phyloP scores from a whole-genome alignment of 352 stramenopile genomes.

The Phytophthora sp. region DNA sequence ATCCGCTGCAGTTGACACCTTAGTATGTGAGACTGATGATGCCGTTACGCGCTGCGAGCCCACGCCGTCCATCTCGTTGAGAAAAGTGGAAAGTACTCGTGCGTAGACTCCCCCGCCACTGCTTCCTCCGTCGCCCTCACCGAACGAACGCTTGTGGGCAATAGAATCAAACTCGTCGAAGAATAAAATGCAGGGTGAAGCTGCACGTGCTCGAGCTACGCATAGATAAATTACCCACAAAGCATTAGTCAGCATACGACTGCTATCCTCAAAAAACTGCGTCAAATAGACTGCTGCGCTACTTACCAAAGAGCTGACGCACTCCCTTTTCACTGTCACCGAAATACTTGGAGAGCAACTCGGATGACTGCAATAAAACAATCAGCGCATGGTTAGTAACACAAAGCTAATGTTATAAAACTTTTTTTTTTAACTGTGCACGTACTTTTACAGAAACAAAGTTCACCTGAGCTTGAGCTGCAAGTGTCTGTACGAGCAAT shows the following conservation, averaged over 20 bases:
- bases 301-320: constrained; percentile 78
- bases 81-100: constrained; percentile 81
- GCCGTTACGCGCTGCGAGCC: constrained; percentile 36
- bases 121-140: constrained; percentile 42
- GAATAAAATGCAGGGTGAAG: constrained; percentile 81
- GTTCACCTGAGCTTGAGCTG: constrained; percentile 68
- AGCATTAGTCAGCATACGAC: constrained; percentile 5
- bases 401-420: background rate
- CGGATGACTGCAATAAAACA: constrained; percentile 59
- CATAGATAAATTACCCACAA: constrained; percentile 4
- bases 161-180: constrained; percentile 90
- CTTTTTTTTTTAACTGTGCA: background rate
- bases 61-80: constrained; percentile 89
- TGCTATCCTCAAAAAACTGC: background rate
- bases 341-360: constrained; percentile 90
- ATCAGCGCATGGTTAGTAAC: constrained; percentile 5
- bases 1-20: constrained; percentile 6
- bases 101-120: constrained; percentile 69
- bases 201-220: constrained; percentile 66
- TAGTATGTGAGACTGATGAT: constrained; percentile 25
- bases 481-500: constrained; percentile 71
- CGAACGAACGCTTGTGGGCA: constrained; percentile 76
- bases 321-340: constrained; percentile 86
- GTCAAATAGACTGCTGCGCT: background rate
- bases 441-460: constrained; percentile 84